Evolutionary conservation across 139 green algal species (phyloP).

Genomic region (Axilococcus clingmanii): DNA sequence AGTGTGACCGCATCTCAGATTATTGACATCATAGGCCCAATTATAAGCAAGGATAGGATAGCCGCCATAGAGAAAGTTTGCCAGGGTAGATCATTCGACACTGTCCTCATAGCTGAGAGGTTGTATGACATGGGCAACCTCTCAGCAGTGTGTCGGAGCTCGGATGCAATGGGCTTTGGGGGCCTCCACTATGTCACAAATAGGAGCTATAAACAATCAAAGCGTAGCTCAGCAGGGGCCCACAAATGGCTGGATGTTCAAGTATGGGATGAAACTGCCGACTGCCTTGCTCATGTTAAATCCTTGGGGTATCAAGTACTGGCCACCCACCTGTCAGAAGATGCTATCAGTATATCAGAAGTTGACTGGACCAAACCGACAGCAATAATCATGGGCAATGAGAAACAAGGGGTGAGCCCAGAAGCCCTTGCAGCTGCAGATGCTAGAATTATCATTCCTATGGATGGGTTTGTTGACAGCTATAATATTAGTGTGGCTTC

Average conservation of each 20-base stretch:
- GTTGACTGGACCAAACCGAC: conserved; percentile 69
- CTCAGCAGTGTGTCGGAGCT: conserved; percentile 50
- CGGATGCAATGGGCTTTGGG: conserved; percentile 60
- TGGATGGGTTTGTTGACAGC: conserved; percentile 68
- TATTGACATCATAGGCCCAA: conserved; percentile 4
- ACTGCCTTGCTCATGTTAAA: conserved; percentile 44
- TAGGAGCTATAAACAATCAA: conserved; percentile 15
- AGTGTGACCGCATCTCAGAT: conserved; percentile 4
- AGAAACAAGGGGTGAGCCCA: conserved; percentile 44
- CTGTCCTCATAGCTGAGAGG: conserved; percentile 38
- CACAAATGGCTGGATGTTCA: conserved; percentile 77
- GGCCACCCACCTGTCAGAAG: conserved; percentile 27
- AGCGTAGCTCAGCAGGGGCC: conserved; percentile 21
- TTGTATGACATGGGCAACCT: conserved; percentile 74
- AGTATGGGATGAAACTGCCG: conserved; percentile 30
- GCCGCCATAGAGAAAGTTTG: conserved; percentile 10
- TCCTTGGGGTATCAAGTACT: conserved; percentile 49
- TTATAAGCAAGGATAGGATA: conserved; percentile 16
- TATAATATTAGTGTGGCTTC: conserved; percentile 63
- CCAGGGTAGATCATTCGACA: conserved; percentile 27
- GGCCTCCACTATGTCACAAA: conserved; percentile 44
- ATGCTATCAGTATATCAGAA: conserved; percentile 37
- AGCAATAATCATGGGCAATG: conserved; percentile 73
- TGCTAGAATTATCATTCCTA: conserved; percentile 48
- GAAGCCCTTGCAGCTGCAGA: conserved; percentile 50